Conservation (phyloP, 257 asterid species). For the Scutellaria barbata region DNA sequence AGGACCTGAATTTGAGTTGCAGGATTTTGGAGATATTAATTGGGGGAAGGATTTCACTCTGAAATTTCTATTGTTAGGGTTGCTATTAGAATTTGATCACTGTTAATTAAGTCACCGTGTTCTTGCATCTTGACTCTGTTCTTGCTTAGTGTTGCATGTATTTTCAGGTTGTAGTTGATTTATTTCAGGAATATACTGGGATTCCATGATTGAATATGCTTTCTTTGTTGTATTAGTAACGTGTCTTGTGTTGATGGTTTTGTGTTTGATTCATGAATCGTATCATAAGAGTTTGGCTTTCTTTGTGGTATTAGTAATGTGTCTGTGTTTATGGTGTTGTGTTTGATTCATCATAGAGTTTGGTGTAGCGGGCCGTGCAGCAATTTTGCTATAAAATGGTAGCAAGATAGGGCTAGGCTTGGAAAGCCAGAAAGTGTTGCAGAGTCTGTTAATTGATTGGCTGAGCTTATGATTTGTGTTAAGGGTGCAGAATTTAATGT, state of each 20-base stretch:
- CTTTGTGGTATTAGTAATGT: neutral
- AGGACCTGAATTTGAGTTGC: neutral
- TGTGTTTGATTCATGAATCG: neutral
- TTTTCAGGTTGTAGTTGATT: neutral
- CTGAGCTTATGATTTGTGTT: neutral
- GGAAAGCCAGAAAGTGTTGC: neutral
- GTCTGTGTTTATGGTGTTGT: neutral
- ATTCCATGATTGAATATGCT: neutral
- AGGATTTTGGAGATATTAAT: neutral
- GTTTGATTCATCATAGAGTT: neutral
- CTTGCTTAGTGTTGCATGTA: neutral
- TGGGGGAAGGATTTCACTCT: neutral
- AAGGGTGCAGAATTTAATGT: neutral
- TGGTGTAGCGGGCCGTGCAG: neutral
- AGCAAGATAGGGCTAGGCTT: neutral
- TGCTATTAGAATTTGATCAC: neutral
- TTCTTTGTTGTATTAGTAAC: neutral
- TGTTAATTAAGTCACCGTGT: no score
- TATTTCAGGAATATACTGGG: conserved; percentile 1
- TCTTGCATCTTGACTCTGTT: neutral
- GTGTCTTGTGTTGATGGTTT: neutral
- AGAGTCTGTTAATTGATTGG: neutral
- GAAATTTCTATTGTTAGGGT: neutral
- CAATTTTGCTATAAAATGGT: neutral
- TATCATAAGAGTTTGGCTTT: neutral